Evolutionary conservation across 192 early-diverging fungal species (phyloP).

Genomic region (Linnemannia exigua): DNA sequence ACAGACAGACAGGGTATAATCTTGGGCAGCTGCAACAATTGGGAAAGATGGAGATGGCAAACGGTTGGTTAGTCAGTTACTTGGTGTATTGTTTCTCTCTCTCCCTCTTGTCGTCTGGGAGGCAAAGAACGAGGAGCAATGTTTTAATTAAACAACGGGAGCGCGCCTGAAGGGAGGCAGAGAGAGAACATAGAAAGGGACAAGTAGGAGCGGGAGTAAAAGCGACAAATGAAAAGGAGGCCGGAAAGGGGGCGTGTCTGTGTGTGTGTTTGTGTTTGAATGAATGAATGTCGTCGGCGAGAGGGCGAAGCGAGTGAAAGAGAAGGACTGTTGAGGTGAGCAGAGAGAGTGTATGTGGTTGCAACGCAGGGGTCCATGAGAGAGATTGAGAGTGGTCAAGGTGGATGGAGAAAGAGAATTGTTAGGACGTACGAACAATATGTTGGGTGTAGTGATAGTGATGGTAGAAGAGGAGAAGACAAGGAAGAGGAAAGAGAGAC

Average conservation of each 20-base stretch:
- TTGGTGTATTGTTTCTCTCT: background rate
- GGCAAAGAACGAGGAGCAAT: too few species aligned
- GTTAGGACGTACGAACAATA: too few species aligned
- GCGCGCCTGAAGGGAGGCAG: background rate
- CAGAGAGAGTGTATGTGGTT: background rate
- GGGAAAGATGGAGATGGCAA: background rate
- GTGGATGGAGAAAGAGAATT: background rate
- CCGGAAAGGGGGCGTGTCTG: background rate
- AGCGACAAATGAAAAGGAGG: slow-evolving; percentile 8
- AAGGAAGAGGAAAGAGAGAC: background rate
- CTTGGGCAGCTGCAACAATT: too few species aligned
- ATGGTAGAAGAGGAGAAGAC: background rate
- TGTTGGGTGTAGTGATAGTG: too few species aligned
- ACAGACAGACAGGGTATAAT: too few species aligned
- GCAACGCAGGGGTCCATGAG: too few species aligned
- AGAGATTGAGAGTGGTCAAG: background rate
- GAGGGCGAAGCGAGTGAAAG: background rate
- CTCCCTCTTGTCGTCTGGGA: too few species aligned
- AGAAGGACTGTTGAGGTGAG: background rate
- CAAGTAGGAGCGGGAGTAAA: background rate
- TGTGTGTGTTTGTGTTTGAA: background rate
- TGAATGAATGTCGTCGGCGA: too few species aligned
- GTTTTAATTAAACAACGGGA: background rate
- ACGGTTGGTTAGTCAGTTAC: background rate
- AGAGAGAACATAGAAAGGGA: background rate